phyloP scores from a whole-genome alignment of 2,329 filamentous ascomycete species.

The Cercospora canescens region DNA sequence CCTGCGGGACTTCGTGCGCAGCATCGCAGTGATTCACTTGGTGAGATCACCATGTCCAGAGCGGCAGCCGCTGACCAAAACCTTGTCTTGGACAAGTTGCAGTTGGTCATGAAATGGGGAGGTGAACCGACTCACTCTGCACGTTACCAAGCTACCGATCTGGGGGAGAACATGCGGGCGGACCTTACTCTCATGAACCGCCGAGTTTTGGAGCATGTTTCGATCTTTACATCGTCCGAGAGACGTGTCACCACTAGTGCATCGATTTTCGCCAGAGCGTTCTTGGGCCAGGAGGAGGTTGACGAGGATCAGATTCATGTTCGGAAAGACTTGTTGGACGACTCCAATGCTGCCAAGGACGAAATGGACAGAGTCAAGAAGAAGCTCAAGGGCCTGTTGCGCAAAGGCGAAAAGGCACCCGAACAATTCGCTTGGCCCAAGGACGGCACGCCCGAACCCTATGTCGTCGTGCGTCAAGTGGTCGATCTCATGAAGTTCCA shows the following conservation, averaged over 20 bases:
- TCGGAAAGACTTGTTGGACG: constrained; percentile 91
- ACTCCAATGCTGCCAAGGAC: constrained; percentile 97
- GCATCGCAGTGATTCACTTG: constrained; percentile 78
- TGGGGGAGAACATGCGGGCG: constrained; percentile 94
- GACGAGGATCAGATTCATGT: constrained; percentile 84
- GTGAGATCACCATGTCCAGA: constrained; percentile 86
- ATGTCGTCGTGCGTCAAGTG: constrained; percentile 85
- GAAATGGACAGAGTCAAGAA: constrained; percentile 99
- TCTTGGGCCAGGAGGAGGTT: constrained; percentile 83
- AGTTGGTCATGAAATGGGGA: constrained; percentile 98
- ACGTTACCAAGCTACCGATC: constrained; percentile 90
- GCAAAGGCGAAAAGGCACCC: constrained; percentile 89
- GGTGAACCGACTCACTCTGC: constrained; percentile 97
- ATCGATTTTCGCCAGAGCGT: constrained; percentile 91
- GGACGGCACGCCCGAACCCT: constrained; percentile 89
- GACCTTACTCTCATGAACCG: constrained; percentile 91
- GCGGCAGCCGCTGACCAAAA: constrained; percentile 93
- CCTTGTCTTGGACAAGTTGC: constrained; percentile 89
- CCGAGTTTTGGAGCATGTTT: constrained; percentile 87
- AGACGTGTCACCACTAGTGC: constrained; percentile 92
- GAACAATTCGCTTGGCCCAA: constrained; percentile 97
- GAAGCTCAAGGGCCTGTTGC: constrained; percentile 89
- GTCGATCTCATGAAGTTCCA: constrained; percentile 98
- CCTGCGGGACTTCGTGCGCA: constrained; percentile 50
- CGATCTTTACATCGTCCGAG: constrained; percentile 94